A percentile compares a stretch with the other conserved stretches of the same genome.
These are phyloP conservation scores for Fragaria vesca DNA, from an alignment of 306 rosid genomes.

Conservation along the genomic window DNA sequence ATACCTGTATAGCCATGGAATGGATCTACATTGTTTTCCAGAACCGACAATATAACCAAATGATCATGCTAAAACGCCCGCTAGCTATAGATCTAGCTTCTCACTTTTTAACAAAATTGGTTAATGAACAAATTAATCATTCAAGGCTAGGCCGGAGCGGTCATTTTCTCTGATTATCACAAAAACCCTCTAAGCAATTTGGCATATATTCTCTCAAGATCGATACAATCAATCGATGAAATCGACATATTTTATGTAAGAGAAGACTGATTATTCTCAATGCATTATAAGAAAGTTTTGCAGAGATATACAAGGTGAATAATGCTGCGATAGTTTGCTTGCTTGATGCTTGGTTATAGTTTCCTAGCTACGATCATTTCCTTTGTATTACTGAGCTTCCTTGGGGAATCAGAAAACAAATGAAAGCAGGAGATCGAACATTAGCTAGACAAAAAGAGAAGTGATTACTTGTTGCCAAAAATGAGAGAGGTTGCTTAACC, in stretches of 20 bases:
- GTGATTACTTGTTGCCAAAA: background rate
- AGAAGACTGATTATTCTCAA: background rate
- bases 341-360: background rate
- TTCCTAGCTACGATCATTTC: background rate
- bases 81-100: background rate
- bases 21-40: background rate
- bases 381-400: conserved; percentile 9
- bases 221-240: background rate
- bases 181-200: background rate
- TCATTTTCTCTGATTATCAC: background rate
- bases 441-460: background rate
- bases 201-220: background rate
- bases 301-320: background rate
- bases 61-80: background rate
- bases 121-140: background rate
- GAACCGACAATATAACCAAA: background rate
- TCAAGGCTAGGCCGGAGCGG: background rate
- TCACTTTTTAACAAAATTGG: background rate
- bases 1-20: too few species aligned
- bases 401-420: background rate
- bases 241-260: background rate
- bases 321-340: background rate
- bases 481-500: background rate
- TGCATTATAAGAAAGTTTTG: background rate
- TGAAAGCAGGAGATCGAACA: background rate